Percentiles rank a stretch among this genome's conserved stretches.
Conservation (phyloP, 2,329 filamentous ascomycete genomes). For the Aspergillus aculeatus region DNA sequence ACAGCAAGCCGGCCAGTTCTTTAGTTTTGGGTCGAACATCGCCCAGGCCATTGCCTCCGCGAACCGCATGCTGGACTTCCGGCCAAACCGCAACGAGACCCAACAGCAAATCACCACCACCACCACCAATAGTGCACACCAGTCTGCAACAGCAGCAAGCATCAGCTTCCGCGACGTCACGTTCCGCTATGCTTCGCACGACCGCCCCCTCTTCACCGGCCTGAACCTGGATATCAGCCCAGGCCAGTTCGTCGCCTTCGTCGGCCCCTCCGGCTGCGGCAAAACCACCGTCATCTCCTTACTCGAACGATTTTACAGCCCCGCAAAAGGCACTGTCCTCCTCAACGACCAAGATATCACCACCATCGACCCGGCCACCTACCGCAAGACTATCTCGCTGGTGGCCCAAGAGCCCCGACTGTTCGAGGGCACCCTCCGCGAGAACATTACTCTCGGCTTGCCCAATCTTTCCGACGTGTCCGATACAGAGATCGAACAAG, state of each 20-base stretch:
- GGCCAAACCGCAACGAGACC: constrained; percentile 24
- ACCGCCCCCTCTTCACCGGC: constrained; percentile 5
- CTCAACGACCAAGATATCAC: constrained; percentile 63
- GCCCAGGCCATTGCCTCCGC: constrained; percentile 39
- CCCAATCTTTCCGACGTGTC: constrained; percentile 12
- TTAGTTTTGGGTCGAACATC: constrained; percentile 62
- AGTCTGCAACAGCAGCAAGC: not conserved
- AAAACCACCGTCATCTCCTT: constrained; percentile 49
- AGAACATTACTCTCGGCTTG: constrained; percentile 65
- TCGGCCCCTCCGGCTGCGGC: constrained; percentile 50
- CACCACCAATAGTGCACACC: not conserved
- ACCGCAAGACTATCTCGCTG: constrained; percentile 66
- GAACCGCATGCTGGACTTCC: constrained; percentile 36
- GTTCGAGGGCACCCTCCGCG: constrained; percentile 66
- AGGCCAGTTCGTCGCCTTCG: constrained; percentile 48
- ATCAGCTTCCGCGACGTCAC: constrained; percentile 3
- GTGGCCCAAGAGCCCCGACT: constrained; percentile 73
- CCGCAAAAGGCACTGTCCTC: constrained; percentile 57
- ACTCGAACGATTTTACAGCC: constrained; percentile 50
- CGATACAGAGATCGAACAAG: constrained; percentile 33
- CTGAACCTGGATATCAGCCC: constrained; percentile 36
- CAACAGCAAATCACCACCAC: not conserved
- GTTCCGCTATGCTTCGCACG: constrained; percentile 24
- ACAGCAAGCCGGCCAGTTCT: constrained; percentile 65
- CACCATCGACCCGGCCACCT: constrained; percentile 58